These are phyloP conservation scores for Cytidiella melzeri DNA, from an alignment of 768 basidiomycete genomes.

Conservation along the genomic window DNA sequence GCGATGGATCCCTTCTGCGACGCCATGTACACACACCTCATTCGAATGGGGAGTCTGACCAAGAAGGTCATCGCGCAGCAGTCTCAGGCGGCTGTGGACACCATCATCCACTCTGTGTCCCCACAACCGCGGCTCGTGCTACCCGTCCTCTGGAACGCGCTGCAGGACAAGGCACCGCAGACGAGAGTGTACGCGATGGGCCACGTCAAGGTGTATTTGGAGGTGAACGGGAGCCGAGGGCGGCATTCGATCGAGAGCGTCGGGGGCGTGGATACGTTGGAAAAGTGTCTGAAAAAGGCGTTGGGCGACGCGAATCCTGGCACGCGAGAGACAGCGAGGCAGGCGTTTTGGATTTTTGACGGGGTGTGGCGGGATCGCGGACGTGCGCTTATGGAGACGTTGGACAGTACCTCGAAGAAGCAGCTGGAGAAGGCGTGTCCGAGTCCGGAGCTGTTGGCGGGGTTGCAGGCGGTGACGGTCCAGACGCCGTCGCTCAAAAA, in stretches of 20 bases:
- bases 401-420: conserved; percentile 69
- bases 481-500: conserved; percentile 65
- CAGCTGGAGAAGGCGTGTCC: conserved; percentile 86
- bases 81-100: conserved; percentile 66
- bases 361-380: conserved; percentile 70
- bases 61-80: conserved; percentile 89
- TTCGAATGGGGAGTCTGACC: conserved; percentile 84
- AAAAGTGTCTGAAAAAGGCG: conserved; percentile 66
- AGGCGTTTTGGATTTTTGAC: conserved; percentile 77
- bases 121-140: conserved; percentile 65
- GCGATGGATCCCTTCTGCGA: conserved; percentile 80
- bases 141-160: conserved; percentile 56
- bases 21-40: conserved; percentile 61
- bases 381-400: conserved; percentile 48
- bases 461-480: conserved; percentile 33
- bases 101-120: conserved; percentile 66
- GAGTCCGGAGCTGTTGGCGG: conserved; percentile 36
- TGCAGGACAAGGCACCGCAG: conserved; percentile 80
- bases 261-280: conserved; percentile 65
- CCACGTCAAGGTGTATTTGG: conserved; percentile 74
- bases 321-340: conserved; percentile 68
- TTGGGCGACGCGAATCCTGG: conserved; percentile 74
- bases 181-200: conserved; percentile 57
- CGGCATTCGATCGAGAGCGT: conserved; percentile 62
- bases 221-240: conserved; percentile 60